A percentile compares a stretch with the other conserved stretches of the same genome.
phyloP scores from a whole-genome alignment of 2,329 filamentous ascomycete species.

The Byssochlamys sp. region DNA sequence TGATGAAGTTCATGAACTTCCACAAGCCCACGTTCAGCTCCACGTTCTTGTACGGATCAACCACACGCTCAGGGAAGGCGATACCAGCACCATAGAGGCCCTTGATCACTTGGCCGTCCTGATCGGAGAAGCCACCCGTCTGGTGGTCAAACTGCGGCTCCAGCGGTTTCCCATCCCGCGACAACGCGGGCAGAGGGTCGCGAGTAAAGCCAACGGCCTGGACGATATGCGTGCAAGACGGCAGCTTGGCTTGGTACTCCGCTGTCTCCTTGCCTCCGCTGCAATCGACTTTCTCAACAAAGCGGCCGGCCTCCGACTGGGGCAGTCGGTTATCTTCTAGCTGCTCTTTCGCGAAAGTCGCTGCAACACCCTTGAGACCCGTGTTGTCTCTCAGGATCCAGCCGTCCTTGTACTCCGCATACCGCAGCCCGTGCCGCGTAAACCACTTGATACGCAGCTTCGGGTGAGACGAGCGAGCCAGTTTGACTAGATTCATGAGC shows the following conservation, averaged over 20 bases:
- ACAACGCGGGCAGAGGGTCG: constrained; percentile 42
- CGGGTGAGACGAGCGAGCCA: constrained; percentile 44
- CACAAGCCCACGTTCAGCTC: constrained; percentile 55
- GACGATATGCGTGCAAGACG: constrained; percentile 43
- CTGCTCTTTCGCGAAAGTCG: constrained; percentile 50
- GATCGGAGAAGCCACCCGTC: constrained; percentile 41
- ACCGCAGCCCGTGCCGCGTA: constrained; percentile 50
- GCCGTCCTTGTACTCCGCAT: constrained; percentile 52
- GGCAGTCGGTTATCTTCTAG: constrained; percentile 45
- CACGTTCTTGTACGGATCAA: constrained; percentile 52
- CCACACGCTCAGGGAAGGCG: constrained; percentile 52
- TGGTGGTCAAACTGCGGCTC: constrained; percentile 22
- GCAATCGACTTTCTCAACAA: constrained; percentile 42
- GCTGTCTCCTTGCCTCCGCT: constrained; percentile 34
- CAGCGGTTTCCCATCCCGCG: constrained; percentile 20
- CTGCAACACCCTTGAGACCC: constrained; percentile 53
- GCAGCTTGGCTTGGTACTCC: constrained; percentile 40
- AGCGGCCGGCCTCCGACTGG: constrained; percentile 37
- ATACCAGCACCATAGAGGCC: constrained; percentile 55
- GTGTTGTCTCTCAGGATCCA: constrained; percentile 59
- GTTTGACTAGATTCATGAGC: constrained; percentile 50
- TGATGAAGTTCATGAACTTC: constrained; percentile 57
- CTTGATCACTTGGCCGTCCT: constrained; percentile 33
- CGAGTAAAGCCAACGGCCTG: constrained; percentile 52
- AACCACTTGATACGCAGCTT: constrained; percentile 53